phyloP scores from a whole-genome alignment of 306 rosid genomes.

The Casuarina cunninghamiana region DNA sequence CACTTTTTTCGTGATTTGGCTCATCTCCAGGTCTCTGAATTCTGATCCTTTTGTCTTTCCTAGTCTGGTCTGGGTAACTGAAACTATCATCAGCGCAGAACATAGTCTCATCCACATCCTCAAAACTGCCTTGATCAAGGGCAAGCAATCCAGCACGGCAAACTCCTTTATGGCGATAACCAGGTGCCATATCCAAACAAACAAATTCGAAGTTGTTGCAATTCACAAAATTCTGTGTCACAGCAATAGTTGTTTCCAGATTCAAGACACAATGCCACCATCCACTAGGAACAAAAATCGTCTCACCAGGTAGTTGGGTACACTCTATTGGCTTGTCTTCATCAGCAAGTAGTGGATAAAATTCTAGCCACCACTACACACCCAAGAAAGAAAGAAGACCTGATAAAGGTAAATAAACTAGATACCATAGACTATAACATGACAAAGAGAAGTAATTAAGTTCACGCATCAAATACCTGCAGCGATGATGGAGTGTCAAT shows the following conservation, averaged over 20 bases:
- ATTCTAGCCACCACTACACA: slow-evolving; percentile 97
- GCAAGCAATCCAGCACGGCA: slow-evolving; percentile 97
- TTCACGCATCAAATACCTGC: slow-evolving; percentile 57
- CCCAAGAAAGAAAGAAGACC: slow-evolving; percentile 25
- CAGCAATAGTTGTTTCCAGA: slow-evolving; percentile 89
- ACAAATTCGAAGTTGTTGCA: slow-evolving; percentile 85
- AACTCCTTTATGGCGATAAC: slow-evolving; percentile 93
- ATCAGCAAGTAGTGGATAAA: slow-evolving; percentile 96
- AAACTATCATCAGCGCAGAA: slow-evolving; percentile 30
- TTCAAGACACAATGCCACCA: slow-evolving; percentile 99
- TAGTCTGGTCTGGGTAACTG: slow-evolving; percentile 44
- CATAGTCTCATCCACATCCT: slow-evolving; percentile 40
- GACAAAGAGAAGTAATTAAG: slow-evolving; percentile 22
- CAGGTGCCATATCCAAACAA: slow-evolving; percentile 99
- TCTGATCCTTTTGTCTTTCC: slow-evolving; percentile 76
- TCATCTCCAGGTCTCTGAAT: slow-evolving; percentile 51
- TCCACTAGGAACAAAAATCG: slow-evolving; percentile 95
- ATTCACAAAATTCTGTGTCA: slow-evolving; percentile 93
- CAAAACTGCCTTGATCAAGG: slow-evolving; percentile 59
- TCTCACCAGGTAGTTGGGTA: slow-evolving; percentile 96
- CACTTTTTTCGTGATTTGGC: slow-evolving; percentile 31
- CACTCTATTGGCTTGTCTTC: slow-evolving; percentile 98
- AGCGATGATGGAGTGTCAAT: slow-evolving; percentile 84
- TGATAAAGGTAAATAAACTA: slow-evolving; percentile 17
- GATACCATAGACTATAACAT: slow-evolving; percentile 2